Base-by-base conservation (phyloP, 768 basidiomycete species). In the Russula brevipes region DNA sequence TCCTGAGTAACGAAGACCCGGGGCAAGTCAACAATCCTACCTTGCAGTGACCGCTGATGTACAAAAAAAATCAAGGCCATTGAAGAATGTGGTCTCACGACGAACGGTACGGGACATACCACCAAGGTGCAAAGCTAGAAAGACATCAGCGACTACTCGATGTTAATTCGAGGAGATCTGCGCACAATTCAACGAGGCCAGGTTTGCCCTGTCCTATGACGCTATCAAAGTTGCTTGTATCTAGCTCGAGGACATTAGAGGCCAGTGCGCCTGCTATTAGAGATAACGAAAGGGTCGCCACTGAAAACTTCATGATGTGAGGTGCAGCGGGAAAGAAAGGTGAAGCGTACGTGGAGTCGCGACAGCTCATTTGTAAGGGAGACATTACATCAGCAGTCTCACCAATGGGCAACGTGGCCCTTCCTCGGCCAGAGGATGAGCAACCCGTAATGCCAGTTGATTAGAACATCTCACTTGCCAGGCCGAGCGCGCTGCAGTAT, bases 161-260 rank as follows among this genome's bases (percentile, higher is more conserved):
- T n/a, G 45, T 4, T 5, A 33, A 46, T 7, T 38, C 24, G 36
- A 45, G n/a, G 9, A 50, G 11, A 68, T 30, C 59, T 31, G 82
- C 93, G 74, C 70, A 94, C 92, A 96, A 95, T 76, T 95, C 93
- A 31, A 96, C 91, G 39, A 94, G 80, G 69, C 87, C 91, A 59
- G 91, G 88, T 70, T 83, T 90, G 59, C 88, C 91, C 61, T 87
- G 76, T 54, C 93, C 94, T 70, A 96, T 76, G 60, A 85, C 73
- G 35, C 76, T 68, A 73, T 93, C 87, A 72, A 94, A 97, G 76
- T 88, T 91, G 65, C 80, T 78, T 0, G 88, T 79, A 51, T 73
- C 81, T 51, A 96, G 85, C 8, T 94, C 92, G 49, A 94, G 64
- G 55, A 97, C 94, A 70, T 94, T 93, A 9, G 90, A 94, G 49